Percentiles rank a stretch among this genome's conserved stretches.
Evolutionary conservation across 805 yeast genomes (phyloP).

Genomic region (Yarrowia osloensis): DNA sequence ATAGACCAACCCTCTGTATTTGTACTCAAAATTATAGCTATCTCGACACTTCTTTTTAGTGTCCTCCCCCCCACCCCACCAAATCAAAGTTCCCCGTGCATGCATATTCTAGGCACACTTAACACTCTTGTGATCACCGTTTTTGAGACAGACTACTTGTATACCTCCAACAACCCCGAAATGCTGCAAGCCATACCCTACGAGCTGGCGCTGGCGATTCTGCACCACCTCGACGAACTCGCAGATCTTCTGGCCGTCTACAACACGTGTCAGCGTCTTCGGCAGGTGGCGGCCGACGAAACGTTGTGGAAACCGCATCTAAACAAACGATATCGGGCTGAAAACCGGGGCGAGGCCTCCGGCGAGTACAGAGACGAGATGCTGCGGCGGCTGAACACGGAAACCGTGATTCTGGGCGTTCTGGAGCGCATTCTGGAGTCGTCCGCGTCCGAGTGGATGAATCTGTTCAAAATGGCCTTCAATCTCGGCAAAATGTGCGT

Average conservation of each 20-base stretch:
- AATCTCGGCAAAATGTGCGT: slow-evolving; percentile 22
- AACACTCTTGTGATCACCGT: not conserved
- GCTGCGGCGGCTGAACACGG: slow-evolving; percentile 4
- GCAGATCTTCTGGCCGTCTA: slow-evolving; percentile 12
- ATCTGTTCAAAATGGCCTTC: slow-evolving; percentile 13
- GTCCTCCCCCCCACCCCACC: too few species aligned
- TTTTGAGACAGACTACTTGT: too few species aligned
- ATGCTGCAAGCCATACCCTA: slow-evolving; percentile 18
- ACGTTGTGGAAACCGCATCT: slow-evolving; percentile 10
- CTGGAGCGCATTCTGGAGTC: not conserved
- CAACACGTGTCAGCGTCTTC: not conserved
- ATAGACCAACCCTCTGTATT: too few species aligned
- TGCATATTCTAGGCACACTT: not conserved
- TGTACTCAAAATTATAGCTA: too few species aligned
- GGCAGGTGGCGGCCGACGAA: not conserved
- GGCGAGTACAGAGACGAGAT: slow-evolving; percentile 6
- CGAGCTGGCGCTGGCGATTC: slow-evolving; percentile 16
- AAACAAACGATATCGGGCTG: not conserved
- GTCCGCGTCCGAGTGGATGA: slow-evolving; percentile 9
- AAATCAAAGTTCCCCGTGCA: not conserved
- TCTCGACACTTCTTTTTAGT: too few species aligned
- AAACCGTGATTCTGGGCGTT: not conserved
- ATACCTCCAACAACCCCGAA: too few species aligned
- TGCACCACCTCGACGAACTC: slow-evolving; percentile 1
- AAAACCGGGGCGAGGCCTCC: not conserved